These are phyloP conservation scores for Gilbertella persicaria DNA, from an alignment of 371 early-diverging fungal species.

Conservation along the genomic window DNA sequence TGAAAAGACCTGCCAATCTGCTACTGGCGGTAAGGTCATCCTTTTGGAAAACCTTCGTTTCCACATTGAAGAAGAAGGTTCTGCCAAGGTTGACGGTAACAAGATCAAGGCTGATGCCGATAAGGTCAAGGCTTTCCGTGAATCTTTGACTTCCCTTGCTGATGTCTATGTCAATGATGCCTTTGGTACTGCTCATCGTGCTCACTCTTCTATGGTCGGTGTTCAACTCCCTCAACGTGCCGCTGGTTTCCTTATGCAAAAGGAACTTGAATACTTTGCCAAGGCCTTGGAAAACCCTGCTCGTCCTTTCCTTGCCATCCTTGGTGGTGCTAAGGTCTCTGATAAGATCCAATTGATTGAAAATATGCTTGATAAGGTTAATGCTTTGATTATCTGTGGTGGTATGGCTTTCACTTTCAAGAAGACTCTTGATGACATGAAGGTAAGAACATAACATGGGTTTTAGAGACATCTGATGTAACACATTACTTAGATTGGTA, in stretches of 20 bases:
- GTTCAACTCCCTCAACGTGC: slow-evolving; percentile 89
- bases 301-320: slow-evolving; percentile 95
- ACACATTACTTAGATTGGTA: slow-evolving; percentile 80
- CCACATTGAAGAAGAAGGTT: slow-evolving; percentile 99
- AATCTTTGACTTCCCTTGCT: slow-evolving; percentile 89
- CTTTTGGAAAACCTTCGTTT: slow-evolving; percentile 98
- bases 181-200: slow-evolving; percentile 99
- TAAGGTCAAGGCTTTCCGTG: slow-evolving; percentile 85
- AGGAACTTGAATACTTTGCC: slow-evolving; percentile 98
- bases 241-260: slow-evolving; percentile 98
- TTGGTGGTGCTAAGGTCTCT: slow-evolving; percentile 99
- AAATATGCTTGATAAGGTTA: slow-evolving; percentile 92
- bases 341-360: slow-evolving; percentile 99
- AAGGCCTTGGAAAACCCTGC: slow-evolving; percentile 93
- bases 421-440: slow-evolving; percentile 4
- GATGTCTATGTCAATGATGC: slow-evolving; percentile 99
- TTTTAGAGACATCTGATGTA: slow-evolving; percentile 73
- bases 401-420: slow-evolving; percentile 97
- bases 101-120: slow-evolving; percentile 85
- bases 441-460: slow-evolving; percentile 16
- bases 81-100: slow-evolving; percentile 86
- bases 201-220: slow-evolving; percentile 96
- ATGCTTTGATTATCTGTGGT: slow-evolving; percentile 92
- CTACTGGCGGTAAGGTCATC: slow-evolving; percentile 85
- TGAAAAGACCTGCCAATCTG: slow-evolving; percentile 78